phyloP scores from a whole-genome alignment of 495 filamentous ascomycete genomes.

The Talaromyces thailandensis region DNA sequence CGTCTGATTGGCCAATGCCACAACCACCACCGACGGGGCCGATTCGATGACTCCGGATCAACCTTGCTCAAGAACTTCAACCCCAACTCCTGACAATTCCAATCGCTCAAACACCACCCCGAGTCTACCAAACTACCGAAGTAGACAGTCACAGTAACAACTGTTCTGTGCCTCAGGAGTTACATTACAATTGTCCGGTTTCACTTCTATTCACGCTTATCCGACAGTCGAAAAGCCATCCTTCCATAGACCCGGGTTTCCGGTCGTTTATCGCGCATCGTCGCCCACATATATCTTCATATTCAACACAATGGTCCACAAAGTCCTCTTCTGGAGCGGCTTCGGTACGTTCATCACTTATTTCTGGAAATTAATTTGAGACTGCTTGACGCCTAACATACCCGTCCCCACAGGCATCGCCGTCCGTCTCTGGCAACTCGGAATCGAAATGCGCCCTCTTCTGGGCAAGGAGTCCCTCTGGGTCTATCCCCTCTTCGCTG shows the following conservation, averaged over 20 bases:
- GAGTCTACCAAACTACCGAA: not conserved
- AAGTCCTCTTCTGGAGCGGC: constrained; percentile 91
- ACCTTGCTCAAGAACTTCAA: not conserved
- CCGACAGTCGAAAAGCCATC: not conserved
- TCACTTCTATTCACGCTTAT: not conserved
- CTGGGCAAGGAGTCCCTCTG: constrained; percentile 68
- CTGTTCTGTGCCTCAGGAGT: not conserved
- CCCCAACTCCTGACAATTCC: not conserved
- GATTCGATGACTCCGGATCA: not conserved
- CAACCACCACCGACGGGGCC: not conserved
- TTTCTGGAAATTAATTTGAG: not conserved
- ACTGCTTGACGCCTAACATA: not conserved
- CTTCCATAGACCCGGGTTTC: not conserved
- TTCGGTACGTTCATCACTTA: constrained; percentile 63
- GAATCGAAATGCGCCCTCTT: constrained; percentile 95
- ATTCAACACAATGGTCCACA: constrained; percentile 50
- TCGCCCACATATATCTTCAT: constrained; percentile 1
- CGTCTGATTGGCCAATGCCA: not conserved
- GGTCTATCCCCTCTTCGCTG: constrained; percentile 87
- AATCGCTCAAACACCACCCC: not conserved
- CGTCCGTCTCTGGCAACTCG: constrained; percentile 90
- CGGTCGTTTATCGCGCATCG: not conserved
- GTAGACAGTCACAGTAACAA: not conserved
- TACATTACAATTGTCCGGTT: not conserved
- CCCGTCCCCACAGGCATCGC: constrained; percentile 55